These are phyloP conservation scores for Penicillium steckii DNA, from an alignment of 495 filamentous ascomycete genomes.

Conservation along the genomic window DNA sequence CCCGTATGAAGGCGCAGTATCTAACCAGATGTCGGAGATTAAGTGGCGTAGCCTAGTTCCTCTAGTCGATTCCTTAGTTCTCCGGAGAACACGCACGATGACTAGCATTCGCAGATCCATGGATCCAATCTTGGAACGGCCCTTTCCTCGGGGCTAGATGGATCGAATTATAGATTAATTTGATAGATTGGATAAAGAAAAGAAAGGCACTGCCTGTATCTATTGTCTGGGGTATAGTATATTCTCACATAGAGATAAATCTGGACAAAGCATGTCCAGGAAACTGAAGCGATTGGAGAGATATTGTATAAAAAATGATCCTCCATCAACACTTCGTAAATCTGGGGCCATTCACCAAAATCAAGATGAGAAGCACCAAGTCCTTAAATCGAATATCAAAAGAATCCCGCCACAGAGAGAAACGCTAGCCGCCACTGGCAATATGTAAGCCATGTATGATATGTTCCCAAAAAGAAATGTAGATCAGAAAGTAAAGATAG, in stretches of 20 bases:
- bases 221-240: conserved; percentile 1
- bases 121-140: not conserved
- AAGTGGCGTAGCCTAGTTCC: not conserved
- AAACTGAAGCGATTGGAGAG: not conserved
- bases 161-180: not conserved
- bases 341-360: too few relatives aligned
- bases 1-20: too few relatives aligned
- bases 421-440: not conserved
- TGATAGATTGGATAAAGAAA: too few relatives aligned
- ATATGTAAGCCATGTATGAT: not conserved
- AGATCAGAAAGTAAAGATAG: not conserved
- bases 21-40: not conserved
- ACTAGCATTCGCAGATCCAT: not conserved
- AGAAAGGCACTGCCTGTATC: not conserved
- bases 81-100: not conserved
- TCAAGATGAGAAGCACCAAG: conserved; percentile 13
- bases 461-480: not conserved
- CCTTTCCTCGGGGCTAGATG: not conserved
- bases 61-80: not conserved
- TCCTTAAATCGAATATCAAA: too few relatives aligned
- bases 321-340: not conserved
- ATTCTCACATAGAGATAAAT: not conserved
- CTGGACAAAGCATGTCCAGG: not conserved
- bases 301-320: not conserved
- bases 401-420: not conserved